Evolutionary conservation across 768 basidiomycete genomes (phyloP), one percentile per base, ranked within the genome.

Genomic region (Collybiopsis confluens): DNA sequence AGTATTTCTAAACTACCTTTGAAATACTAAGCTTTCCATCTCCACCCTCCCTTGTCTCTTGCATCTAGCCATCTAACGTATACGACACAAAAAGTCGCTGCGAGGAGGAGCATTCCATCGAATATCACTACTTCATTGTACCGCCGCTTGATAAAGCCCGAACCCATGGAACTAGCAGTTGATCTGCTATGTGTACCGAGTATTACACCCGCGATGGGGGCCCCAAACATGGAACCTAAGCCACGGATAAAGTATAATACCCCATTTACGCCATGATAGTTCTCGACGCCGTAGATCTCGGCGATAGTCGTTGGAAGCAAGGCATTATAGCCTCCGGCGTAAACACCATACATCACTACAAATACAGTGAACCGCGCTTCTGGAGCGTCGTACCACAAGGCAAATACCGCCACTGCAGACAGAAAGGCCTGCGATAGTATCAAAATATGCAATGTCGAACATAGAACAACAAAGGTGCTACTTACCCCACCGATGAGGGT

Each of bases 251-350:
- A 72, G 56, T 76, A 74, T 44, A 75, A 65, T 35, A 67, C 66
- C 2, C 68, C 67, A 55, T 75, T 77, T 41, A 75, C 72, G 48
- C 69, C 64, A 21, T 72, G 60, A 56, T 75, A 75, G 49, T 76
- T 71, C 51, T 73, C 70, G 21, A 68, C 63, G 2, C 74, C 74
- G 54, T 73, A 77, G 9, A 77, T 64, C 40, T 75, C 74, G 1
- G 72, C 67, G 53, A 74, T 72, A 1, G 73, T 72, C 5, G 75
- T 74, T 4, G 74, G 74, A 20, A 77, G 59, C 11, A 76, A 65
- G 10, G 72, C 70, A 54, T 75, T 75, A 63, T 77, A 75, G 2
- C 75, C 75, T 18, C 75, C 74, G 1, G 76, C 71, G 43, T 68
- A 70, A 46, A 76, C 61, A 15, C 72, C 76, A 55, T 77, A 76